Evolutionary conservation across 2,329 filamentous ascomycete species (phyloP), one percentile per base, ranked within the genome.

Genomic region (Alternaria burnsii): DNA sequence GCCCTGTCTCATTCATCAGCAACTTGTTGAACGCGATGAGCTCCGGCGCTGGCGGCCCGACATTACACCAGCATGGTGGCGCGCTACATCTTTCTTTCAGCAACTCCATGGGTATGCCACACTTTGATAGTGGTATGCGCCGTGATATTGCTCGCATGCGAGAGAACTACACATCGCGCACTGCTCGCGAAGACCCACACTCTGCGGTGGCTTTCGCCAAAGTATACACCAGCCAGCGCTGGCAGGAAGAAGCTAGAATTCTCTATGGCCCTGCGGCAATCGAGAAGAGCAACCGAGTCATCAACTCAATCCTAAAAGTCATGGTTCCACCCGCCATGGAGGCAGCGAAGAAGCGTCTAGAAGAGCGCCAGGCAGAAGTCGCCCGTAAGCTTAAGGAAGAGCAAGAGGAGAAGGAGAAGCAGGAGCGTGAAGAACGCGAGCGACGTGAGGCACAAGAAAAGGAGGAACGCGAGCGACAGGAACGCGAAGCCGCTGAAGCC

Each of bases 171-270:
- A 60, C 74, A 52, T 68, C 74, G 26, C 75, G 77, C 36, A 71
- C 38, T 77, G 81, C 65, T 80, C 85, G 71, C 46, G 78, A 79
- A 61, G 90, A 92, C 58, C 90, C 90, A 12, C 83, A 87, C n/a
- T 89, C 91, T 68, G 90, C 92, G 12, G 89, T 94, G 26, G 83
- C 88, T 3, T 98, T 98, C 76, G 82, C 85, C 20, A 84, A 92
- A 9, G 87, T 88, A 38, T 84, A 87, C 9, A 98, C 95, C 1
- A 83, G 86, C 56, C 85, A 86, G 54, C 89, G 95, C 62, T 99
- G 96, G 90, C 88, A 91, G 73, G 93, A 97, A 73, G 96, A 98
- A 77, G 90, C 93, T 9, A 89, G 90, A 65, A 89, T 99, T 77
- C 85, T 98, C 0, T 98, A 95, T 77, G 91, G 91, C 26, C 80